phyloP scores from a whole-genome alignment of 805 yeast species.

The Ogataea methanolica region DNA sequence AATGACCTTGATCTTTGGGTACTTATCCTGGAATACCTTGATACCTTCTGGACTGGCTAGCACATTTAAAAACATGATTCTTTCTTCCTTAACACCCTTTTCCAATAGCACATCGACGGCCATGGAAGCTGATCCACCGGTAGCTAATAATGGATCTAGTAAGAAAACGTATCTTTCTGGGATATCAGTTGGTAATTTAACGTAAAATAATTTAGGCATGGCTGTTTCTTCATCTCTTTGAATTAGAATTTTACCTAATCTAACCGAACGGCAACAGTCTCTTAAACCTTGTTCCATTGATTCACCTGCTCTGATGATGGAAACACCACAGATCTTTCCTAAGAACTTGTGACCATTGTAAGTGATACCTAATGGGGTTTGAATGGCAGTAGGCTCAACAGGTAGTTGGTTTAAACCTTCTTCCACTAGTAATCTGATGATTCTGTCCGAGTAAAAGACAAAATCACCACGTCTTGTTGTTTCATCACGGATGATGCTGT shows the following conservation, averaged over 20 bases:
- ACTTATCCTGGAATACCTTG: constrained; percentile 65
- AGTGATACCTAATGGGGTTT: constrained; percentile 70
- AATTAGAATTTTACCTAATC: constrained; percentile 93
- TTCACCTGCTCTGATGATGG: constrained; percentile 98
- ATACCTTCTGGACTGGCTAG: constrained; percentile 96
- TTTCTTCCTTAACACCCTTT: constrained; percentile 83
- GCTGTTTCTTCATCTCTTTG: constrained; percentile 99
- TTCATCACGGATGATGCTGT: constrained; percentile 73
- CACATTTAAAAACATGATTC: constrained; percentile 85
- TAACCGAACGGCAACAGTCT: constrained; percentile 93
- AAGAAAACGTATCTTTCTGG: constrained; percentile 82
- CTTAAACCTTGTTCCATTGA: constrained; percentile 98
- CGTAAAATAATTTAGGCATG: constrained; percentile 84
- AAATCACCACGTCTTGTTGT: constrained; percentile 84
- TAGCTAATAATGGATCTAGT: constrained; percentile 96
- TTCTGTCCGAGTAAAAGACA: constrained; percentile 91
- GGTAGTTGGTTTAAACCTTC: constrained; percentile 94
- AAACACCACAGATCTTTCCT: constrained; percentile 97
- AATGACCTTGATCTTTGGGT: constrained; percentile 81
- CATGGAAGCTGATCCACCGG: constrained; percentile 98
- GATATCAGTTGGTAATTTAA: constrained; percentile 91
- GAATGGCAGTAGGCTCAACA: constrained; percentile 60
- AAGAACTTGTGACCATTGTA: constrained; percentile 76
- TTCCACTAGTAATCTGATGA: constrained; percentile 89
- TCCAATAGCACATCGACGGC: constrained; percentile 87